These are phyloP conservation scores for Diatrype stigma DNA, from an alignment of 2,329 filamentous ascomycete species.

Conservation along the genomic window DNA sequence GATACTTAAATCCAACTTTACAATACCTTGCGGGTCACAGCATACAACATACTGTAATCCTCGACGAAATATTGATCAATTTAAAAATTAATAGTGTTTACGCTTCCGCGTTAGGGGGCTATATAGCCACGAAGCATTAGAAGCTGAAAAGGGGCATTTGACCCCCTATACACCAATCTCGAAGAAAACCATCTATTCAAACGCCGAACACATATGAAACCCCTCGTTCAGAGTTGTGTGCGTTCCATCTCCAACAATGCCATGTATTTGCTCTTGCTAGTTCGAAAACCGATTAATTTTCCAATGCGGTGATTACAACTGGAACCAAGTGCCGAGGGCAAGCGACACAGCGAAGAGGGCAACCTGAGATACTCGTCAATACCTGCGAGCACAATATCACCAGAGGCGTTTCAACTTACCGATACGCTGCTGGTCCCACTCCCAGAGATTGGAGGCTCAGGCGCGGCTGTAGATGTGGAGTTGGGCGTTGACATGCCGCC, in stretches of 20 bases:
- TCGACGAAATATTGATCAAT: too few species aligned
- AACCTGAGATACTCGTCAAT: slow-evolving; percentile 11
- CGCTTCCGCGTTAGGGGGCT: too few species aligned
- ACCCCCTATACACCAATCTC: too few species aligned
- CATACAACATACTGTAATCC: too few species aligned
- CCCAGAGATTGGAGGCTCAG: slow-evolving; percentile 14
- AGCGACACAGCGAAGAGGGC: slow-evolving; percentile 19
- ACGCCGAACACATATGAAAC: slow-evolving; percentile 1
- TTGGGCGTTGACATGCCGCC: slow-evolving; percentile 13
- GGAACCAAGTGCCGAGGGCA: slow-evolving; percentile 15
- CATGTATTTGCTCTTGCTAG: too few species aligned
- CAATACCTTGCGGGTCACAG: too few species aligned
- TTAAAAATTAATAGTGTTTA: too few species aligned
- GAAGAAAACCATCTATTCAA: too few species aligned
- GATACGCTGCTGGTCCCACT: slow-evolving; percentile 16
- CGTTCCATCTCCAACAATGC: not conserved
- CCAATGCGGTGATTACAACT: slow-evolving; percentile 10
- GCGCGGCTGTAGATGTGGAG: slow-evolving; percentile 6
- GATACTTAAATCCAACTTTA: too few species aligned
- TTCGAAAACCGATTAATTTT: not conserved
- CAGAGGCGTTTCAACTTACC: slow-evolving; percentile 14
- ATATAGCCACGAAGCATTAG: too few species aligned
- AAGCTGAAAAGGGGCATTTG: too few species aligned
- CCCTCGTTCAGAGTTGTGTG: not conserved
- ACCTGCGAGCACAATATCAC: slow-evolving; percentile 3